Base-by-base conservation (phyloP, 1,284 basidiomycete species). In the Pseudozyma tsukubaensis region DNA sequence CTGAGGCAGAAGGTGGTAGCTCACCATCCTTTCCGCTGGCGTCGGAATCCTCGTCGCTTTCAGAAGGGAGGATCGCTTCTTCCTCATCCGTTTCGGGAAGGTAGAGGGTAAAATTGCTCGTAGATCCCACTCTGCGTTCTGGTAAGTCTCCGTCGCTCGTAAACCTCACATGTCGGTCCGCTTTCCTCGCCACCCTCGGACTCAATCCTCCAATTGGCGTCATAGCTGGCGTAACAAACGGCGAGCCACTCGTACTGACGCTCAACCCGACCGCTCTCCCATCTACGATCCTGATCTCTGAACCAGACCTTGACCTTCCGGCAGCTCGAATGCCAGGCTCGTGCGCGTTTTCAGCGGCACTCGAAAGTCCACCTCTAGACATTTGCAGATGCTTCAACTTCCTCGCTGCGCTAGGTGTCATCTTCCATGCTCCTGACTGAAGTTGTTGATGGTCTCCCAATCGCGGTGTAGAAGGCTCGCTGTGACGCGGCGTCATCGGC, bases 351-450 rank as follows among this genome's bases (percentile, higher is more conserved):
- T 76, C 69, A 0, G 73, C 69, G 5, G 73, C 71, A 36, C 39
- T 36, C 13, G 66, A 66, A 4, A 66, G 66, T 36, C 62, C 68
- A 11, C 70, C 78, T 5, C 77, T 40, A 0, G 77, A 75, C 78
- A 80, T 80, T 19, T 79, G 77, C n/a, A 80, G 58, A 44, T 63
- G 62, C 16, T 55, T 56, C 35, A 80, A 52, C 64, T 80, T 80
- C 7, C 72, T 45, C 5, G 72, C 77, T 40, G 78, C 78, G 24
- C 62, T 73, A 1, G 75, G 71, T 2, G 78, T 78, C 74, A 80
- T 76, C 48, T 62, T 72, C 36, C 62, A 52, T 9, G 21, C 19
- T 5, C 32, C 36, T 24, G 12, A 16, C 43, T 9, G 13, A 9
- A 7, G 37, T 8, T 5, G 61, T 35, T 13, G n/a, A 19, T n/a